Percentiles rank a stretch among this genome's conserved stretches.
Evolutionary conservation across 2,329 filamentous ascomycete genomes (phyloP).

Genomic region (Curvularia lunata): DNA sequence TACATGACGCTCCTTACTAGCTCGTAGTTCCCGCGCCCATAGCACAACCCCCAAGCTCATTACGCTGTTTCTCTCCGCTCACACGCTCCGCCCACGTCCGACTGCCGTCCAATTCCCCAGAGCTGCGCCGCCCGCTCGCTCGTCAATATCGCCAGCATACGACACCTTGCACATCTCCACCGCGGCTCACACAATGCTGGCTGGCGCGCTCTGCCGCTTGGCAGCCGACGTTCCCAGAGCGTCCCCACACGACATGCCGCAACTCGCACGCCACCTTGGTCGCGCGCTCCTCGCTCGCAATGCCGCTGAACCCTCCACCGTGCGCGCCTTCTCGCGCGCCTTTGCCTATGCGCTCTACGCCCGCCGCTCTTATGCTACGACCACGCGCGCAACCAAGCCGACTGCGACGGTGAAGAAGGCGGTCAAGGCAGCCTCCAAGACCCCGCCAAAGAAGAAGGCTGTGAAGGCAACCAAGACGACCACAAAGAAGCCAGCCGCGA

Average conservation of each 20-base stretch:
- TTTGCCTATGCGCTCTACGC: conserved; percentile 27
- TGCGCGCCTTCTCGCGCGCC: conserved; percentile 33
- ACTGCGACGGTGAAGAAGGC: conserved; percentile 41
- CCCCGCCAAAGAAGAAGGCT: conserved; percentile 38
- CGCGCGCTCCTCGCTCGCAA: conserved; percentile 32
- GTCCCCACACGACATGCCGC: conserved; percentile 46
- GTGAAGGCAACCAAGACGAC: conserved; percentile 32
- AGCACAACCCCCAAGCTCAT: not conserved
- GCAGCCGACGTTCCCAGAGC: conserved; percentile 44
- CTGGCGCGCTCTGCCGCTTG: conserved; percentile 46
- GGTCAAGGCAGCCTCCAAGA: conserved; percentile 33
- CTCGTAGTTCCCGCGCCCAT: conserved; percentile 18
- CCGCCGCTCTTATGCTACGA: conserved; percentile 46
- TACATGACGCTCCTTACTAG: conserved; percentile 17
- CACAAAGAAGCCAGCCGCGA: conserved; percentile 23
- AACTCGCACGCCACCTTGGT: conserved; percentile 41
- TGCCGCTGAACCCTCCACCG: conserved; percentile 25
- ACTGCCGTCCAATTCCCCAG: conserved; percentile 25
- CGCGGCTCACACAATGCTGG: conserved; percentile 39
- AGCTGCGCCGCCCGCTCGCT: conserved; percentile 21
- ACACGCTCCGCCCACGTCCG: conserved; percentile 8
- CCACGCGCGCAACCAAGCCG: conserved; percentile 39
- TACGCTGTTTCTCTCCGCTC: conserved; percentile 2
- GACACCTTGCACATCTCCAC: not conserved
- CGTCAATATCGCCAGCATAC: conserved; percentile 17